These are phyloP conservation scores for Lunasporangiospora selenospora DNA, from an alignment of 192 early-diverging fungal species.

Conservation along the genomic window DNA sequence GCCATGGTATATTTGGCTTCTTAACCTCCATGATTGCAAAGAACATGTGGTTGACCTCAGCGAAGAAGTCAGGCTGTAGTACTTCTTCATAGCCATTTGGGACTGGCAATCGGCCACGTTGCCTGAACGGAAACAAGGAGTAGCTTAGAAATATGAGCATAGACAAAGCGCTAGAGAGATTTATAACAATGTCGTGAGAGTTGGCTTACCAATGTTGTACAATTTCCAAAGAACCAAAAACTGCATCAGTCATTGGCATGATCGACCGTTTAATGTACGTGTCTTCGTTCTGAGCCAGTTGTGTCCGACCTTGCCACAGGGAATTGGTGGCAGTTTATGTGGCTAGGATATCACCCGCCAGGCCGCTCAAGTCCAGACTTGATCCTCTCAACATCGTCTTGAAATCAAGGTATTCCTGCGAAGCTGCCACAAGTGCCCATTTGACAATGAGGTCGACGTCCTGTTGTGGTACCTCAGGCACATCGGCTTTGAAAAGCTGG, in stretches of 20 bases:
- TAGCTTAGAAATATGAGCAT: conserved; percentile 1
- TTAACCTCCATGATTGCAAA: conserved; percentile 13
- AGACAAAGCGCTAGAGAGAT: not conserved
- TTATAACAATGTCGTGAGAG: not conserved
- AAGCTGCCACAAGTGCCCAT: conserved; percentile 5
- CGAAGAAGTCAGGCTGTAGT: conserved; percentile 9
- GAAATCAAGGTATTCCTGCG: conserved; percentile 20
- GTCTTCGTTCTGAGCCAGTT: conserved; percentile 6
- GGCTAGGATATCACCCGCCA: conserved; percentile 14
- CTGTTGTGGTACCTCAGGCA: conserved; percentile 11
- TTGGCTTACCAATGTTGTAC: conserved; percentile 15
- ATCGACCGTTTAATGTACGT: conserved; percentile 9
- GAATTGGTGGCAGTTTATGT: conserved; percentile 25
- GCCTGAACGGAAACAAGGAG: not conserved
- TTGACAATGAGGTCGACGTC: conserved; percentile 21
- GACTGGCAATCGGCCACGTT: conserved; percentile 12
- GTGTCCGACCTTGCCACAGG: conserved; percentile 10
- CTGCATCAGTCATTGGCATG: conserved; percentile 23
- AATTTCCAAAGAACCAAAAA: conserved; percentile 10
- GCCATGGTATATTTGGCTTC: conserved; percentile 4
- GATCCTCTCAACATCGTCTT: conserved; percentile 14
- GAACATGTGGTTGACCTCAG: not conserved
- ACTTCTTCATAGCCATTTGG: conserved; percentile 10
- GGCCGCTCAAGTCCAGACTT: conserved; percentile 6
- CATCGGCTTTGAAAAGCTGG: conserved; percentile 9